Conservation (phyloP, 176 grass and related monocot genomes). For the Lolium rigidum region DNA sequence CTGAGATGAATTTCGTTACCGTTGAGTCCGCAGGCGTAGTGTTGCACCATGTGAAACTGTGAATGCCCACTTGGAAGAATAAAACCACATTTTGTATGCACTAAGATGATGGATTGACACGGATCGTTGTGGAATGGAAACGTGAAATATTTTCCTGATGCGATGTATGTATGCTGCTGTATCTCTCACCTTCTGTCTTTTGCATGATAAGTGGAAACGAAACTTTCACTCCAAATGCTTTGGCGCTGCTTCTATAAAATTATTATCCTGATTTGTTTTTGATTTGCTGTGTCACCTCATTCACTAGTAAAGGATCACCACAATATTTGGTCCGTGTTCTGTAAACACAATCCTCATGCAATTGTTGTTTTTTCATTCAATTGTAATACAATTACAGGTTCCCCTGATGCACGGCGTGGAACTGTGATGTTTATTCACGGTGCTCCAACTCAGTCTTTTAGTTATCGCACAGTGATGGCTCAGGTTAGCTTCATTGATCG, state of each 20-base stretch:
- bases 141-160: neutral
- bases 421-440: constrained; percentile 91
- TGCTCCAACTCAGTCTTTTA: constrained; percentile 96
- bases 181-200: too few species aligned
- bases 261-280: neutral
- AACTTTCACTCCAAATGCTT: neutral
- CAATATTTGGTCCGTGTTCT: constrained; percentile 4
- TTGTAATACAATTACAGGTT: constrained; percentile 54
- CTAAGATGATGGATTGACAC: neutral
- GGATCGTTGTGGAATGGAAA: neutral
- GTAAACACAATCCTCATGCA: neutral
- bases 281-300: neutral
- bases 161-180: neutral
- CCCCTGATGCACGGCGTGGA: constrained; percentile 56
- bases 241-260: neutral
- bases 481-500: constrained; percentile 62
- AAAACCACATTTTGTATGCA: neutral
- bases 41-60: neutral
- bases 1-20: neutral
- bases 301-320: neutral
- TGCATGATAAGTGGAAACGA: neutral
- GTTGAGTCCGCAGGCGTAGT: too few species aligned
- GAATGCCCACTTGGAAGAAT: neutral
- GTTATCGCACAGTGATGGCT: constrained; percentile 84
- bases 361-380: constrained; percentile 24